Conservation (phyloP, 257 asterid species). For the Fraxinus cuspidata region DNA sequence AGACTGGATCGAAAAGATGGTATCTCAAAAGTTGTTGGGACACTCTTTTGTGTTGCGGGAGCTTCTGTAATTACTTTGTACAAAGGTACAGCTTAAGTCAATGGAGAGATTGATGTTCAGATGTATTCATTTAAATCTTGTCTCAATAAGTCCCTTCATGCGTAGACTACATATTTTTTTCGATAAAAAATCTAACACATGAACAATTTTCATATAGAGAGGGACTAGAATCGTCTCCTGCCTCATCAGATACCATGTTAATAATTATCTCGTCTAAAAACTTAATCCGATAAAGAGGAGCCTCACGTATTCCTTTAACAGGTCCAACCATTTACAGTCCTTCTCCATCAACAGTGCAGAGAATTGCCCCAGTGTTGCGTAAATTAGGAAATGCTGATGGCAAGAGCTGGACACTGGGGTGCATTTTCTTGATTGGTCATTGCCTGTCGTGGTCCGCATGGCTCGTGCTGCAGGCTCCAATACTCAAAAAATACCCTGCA, state of each 20-base stretch:
- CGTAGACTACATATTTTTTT: too few relatives aligned
- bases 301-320: too few relatives aligned
- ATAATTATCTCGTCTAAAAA: too few relatives aligned
- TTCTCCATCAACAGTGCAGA: slow-evolving; percentile 37
- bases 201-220: too few relatives aligned
- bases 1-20: slow-evolving; percentile 82
- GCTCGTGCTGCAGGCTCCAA: slow-evolving; percentile 93
- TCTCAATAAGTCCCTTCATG: too few relatives aligned
- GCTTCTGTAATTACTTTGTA: slow-evolving; percentile 91
- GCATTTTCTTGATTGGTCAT: slow-evolving; percentile 85
- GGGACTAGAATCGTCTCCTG: too few relatives aligned
- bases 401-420: slow-evolving; percentile 86
- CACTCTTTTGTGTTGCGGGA: slow-evolving; percentile 83
- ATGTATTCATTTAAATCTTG: too few relatives aligned
- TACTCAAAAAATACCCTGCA: slow-evolving; percentile 83
- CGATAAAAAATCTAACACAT: too few relatives aligned
- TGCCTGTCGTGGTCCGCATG: slow-evolving; percentile 95
- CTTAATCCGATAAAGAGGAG: too few relatives aligned
- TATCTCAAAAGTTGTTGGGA: slow-evolving; percentile 72
- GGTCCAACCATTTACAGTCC: slow-evolving; percentile 85
- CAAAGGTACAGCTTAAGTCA: slow-evolving; percentile 43
- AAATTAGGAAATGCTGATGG: slow-evolving; percentile 65
- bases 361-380: slow-evolving; percentile 22
- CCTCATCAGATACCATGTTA: too few relatives aligned
- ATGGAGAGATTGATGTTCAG: too few relatives aligned